phyloP scores from a whole-genome alignment of 257 asterid species.

The Solanum pennellii region DNA sequence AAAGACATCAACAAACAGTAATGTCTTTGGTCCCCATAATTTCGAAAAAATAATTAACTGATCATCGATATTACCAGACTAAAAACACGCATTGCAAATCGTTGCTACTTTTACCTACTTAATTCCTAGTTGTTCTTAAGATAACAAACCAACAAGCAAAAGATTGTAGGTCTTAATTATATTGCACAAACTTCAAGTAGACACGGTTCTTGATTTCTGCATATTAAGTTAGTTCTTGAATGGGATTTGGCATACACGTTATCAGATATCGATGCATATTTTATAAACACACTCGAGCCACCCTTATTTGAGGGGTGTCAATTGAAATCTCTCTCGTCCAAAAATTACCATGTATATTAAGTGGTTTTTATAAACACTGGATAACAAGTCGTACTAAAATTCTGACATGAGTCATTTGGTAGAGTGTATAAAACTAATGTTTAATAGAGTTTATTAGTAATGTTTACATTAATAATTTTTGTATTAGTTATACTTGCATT shows the following conservation, averaged over 20 bases:
- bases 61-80: background rate
- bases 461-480: too few species aligned
- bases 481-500: too few species aligned
- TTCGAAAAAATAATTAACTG: background rate
- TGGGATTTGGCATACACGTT: background rate
- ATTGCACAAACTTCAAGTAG: background rate
- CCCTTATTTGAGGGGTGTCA: too few species aligned
- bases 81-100: background rate
- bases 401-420: background rate
- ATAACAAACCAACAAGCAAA: background rate
- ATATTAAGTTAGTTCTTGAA: background rate
- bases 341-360: background rate
- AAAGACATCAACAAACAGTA: constrained; percentile 24
- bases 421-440: too few species aligned
- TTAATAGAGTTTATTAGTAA: too few species aligned
- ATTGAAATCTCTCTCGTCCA: background rate
- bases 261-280: background rate
- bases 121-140: background rate
- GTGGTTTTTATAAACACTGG: too few species aligned
- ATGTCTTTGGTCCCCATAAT: constrained; percentile 46
- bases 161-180: background rate
- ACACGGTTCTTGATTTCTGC: background rate
- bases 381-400: background rate
- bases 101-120: background rate
- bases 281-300: background rate